These are phyloP conservation scores for Aegilops tauschii DNA, from an alignment of 176 grass and related monocot genomes.

Conservation along the genomic window DNA sequence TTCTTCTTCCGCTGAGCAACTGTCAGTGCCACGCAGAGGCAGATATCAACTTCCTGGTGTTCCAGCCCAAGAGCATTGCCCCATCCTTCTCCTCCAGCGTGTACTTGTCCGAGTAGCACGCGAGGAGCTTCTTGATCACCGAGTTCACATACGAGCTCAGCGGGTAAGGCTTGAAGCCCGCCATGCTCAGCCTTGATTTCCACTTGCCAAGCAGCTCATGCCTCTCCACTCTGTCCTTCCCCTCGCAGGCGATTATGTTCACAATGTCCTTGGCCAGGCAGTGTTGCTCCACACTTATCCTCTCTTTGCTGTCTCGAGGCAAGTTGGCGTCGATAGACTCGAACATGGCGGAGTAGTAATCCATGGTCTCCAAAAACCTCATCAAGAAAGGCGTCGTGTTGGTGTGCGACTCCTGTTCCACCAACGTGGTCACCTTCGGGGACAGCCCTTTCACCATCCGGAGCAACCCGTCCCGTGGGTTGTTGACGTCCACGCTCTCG, in stretches of 20 bases:
- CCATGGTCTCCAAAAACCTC: constrained; percentile 81
- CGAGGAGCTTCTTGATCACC: constrained; percentile 81
- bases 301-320: constrained; percentile 65
- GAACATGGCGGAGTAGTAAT: constrained; percentile 94
- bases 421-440: constrained; percentile 87
- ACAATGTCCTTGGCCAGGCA: constrained; percentile 96
- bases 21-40: constrained; percentile 90
- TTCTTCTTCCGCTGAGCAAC: constrained; percentile 6
- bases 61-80: constrained; percentile 85
- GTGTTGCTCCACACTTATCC: constrained; percentile 94
- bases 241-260: constrained; percentile 94
- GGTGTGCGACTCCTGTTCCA: constrained; percentile 97
- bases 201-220: constrained; percentile 96
- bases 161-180: constrained; percentile 83
- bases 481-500: constrained; percentile 86
- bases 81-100: constrained; percentile 87
- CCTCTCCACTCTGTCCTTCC: constrained; percentile 81
- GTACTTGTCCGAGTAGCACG: constrained; percentile 79
- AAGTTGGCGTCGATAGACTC: constrained; percentile 79
- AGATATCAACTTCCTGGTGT: constrained; percentile 91
- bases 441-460: constrained; percentile 90
- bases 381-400: constrained; percentile 88
- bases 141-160: constrained; percentile 91
- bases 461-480: constrained; percentile 87
- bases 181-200: constrained; percentile 92